phyloP scores from a whole-genome alignment of 192 early-diverging fungal genomes.

The Coemansia sp. region DNA sequence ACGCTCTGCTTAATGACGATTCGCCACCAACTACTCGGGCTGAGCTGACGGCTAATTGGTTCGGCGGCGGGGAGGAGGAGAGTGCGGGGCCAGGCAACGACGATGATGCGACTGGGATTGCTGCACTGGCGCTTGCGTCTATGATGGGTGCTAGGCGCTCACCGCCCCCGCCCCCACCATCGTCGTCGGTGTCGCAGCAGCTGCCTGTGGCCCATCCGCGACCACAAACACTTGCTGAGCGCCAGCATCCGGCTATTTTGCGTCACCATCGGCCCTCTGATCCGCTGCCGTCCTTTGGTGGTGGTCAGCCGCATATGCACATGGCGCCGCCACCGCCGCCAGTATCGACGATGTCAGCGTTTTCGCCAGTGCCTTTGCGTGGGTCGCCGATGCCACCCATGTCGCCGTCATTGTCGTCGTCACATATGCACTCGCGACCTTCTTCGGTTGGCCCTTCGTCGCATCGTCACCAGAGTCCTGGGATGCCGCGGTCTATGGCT shows the following conservation, averaged over 20 bases:
- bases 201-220: conserved; percentile 1
- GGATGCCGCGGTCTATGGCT: background rate
- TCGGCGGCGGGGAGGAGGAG: conserved; percentile 3
- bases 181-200: background rate
- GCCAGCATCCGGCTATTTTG: background rate
- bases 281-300: background rate
- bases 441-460: conserved; percentile 30
- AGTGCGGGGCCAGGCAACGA: conserved; percentile 12
- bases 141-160: conserved; percentile 39
- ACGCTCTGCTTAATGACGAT: conserved; percentile 40
- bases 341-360: conserved; percentile 16
- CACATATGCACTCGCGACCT: conserved; percentile 19
- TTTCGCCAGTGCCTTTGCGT: conserved; percentile 22
- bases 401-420: conserved; percentile 6
- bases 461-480: conserved; percentile 1
- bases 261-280: conserved; percentile 4
- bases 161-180: background rate
- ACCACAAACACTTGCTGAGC: conserved; percentile 7
- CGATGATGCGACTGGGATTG: conserved; percentile 46
- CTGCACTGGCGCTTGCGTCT: conserved; percentile 46
- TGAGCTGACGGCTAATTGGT: conserved; percentile 15
- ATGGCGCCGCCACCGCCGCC: no score
- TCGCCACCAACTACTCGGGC: background rate
- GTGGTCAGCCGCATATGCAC: background rate
- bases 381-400: conserved; percentile 6